Evolutionary conservation across 805 yeast species (phyloP), one percentile per base, ranked within the genome.

Genomic region (Maudiozyma saulgeensis): DNA sequence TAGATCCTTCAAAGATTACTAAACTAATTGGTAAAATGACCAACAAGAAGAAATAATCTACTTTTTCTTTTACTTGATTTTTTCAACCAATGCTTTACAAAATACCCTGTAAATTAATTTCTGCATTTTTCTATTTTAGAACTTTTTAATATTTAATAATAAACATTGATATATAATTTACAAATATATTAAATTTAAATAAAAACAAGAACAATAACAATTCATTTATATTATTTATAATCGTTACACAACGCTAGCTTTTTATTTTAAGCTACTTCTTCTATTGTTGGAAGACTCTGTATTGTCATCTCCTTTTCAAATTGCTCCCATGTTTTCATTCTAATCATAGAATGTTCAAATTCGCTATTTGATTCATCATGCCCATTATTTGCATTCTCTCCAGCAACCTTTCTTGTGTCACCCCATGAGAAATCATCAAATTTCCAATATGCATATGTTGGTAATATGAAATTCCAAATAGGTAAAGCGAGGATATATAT

Each of bases 361-460:
- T 82, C 84, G 57, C 97, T 98, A 43, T 78, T 86, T 21, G 74
- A 84, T 45, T 80, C 85, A 62, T 86, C 93, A 21, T 77, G 79
- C 58, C 50, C 54, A 16, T n/a, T 15, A 3, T 37, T 35, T 6
- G 39, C 40, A 28, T 74, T 87, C 11, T 80, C 89, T 23, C 81
- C 84, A 23, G 78, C 77, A 47, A 88, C 80, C n/a, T 82, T 77
- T 72, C 96, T 76, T 2, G 96, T 90, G 51, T 87, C 96, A 63
- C 97, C 96, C 97, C 97, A 90, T 64, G 89, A 80, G 68, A 90
- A 90, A 64, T 90, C 96, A 68, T 90, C 97, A 68, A 89, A 88
- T 62, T 88, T 88, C 97, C 97, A 90, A 66, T 75, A 89, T 0
- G 96, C 84, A 67, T 90, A 88, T 11, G 80, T 61, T 2, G 97